Base-by-base conservation (phyloP, 495 filamentous ascomycete species). In the Pseudotulostoma volvatum region DNA sequence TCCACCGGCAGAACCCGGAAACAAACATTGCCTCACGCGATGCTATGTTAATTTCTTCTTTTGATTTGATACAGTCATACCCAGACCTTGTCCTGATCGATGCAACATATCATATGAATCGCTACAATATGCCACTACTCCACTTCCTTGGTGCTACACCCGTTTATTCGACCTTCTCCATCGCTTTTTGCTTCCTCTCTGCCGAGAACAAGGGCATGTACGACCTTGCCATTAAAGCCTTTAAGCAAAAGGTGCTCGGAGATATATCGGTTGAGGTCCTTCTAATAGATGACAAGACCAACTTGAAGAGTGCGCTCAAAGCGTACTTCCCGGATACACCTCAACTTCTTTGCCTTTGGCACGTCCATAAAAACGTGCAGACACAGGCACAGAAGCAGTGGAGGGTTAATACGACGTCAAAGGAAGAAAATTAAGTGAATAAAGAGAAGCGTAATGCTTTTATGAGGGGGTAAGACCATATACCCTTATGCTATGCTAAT, bases 31-130 rank as follows among this genome's bases (percentile, higher is more conserved):
- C 23, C 11, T 28, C 23, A 5, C 5, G 11, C 5, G 23, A 28
- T 5, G 43, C 44, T 35, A 36, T 17, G 47, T 44, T 34, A 21
- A 43, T 30, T 33, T 33, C 37, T 39, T 49, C 44, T 44, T 45
- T 47, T 44, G 21, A 8, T 18, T 43, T 40, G 5, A 28, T 28
- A 28, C 23, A 28, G 23, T 28, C 23, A 28, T 28, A 28, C 11
- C 23, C 23, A 5, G 23, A 28, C 11, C 5, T 28, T 28, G 11
- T 28, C 23, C 23, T 28, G 5, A 28, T 28, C 23, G 23, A 28
- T 28, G 23, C 23, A 5, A 28, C 23, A 11, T 28, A 28, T 11
- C 5, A 28, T 5, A 11, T 28, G 11, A 28, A 28, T 11, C 5
- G 5, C 11, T 28, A 28, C 23, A 28, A 28, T 28, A 28, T 28